These are phyloP conservation scores for Mycena latifolia DNA, from an alignment of 768 basidiomycete species.

Conservation along the genomic window DNA sequence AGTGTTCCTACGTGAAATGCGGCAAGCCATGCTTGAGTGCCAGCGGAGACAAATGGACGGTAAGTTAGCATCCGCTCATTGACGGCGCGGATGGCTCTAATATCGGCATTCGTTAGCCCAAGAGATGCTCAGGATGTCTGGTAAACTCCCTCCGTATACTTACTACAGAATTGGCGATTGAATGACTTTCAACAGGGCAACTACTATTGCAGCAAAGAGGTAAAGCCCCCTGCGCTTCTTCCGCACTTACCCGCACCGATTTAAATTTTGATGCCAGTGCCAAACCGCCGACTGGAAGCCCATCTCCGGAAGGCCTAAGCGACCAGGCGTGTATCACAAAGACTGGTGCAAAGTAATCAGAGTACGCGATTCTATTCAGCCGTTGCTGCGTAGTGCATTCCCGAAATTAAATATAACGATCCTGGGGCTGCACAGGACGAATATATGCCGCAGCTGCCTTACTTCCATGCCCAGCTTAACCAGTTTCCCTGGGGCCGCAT, in stretches of 20 bases:
- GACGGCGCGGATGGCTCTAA: background rate
- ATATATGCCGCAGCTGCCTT: constrained; percentile 51
- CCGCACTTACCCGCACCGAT: background rate
- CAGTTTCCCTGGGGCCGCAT: constrained; percentile 58
- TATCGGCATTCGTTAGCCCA: constrained; percentile 15
- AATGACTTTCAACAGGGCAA: constrained; percentile 10
- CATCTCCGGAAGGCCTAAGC: background rate
- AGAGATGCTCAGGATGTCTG: constrained; percentile 27
- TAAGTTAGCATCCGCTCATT: constrained; percentile 1
- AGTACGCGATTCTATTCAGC: constrained; percentile 35
- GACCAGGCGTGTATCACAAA: constrained; percentile 41
- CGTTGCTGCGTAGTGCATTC: too few species aligned
- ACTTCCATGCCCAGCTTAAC: constrained; percentile 47
- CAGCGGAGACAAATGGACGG: constrained; percentile 22
- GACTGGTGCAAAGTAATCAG: constrained; percentile 47
- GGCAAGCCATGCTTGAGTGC: constrained; percentile 24
- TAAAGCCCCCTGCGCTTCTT: background rate
- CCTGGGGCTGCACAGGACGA: constrained; percentile 26
- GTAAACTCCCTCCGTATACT: background rate
- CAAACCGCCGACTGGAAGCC: constrained; percentile 51
- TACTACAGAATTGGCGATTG: background rate
- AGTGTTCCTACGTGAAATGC: constrained; percentile 25
- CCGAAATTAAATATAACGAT: too few species aligned
- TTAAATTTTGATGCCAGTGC: constrained; percentile 41
- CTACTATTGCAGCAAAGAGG: constrained; percentile 30